Conservation (phyloP, 2,329 filamentous ascomycete genomes). For the Seiridium cupressi region DNA sequence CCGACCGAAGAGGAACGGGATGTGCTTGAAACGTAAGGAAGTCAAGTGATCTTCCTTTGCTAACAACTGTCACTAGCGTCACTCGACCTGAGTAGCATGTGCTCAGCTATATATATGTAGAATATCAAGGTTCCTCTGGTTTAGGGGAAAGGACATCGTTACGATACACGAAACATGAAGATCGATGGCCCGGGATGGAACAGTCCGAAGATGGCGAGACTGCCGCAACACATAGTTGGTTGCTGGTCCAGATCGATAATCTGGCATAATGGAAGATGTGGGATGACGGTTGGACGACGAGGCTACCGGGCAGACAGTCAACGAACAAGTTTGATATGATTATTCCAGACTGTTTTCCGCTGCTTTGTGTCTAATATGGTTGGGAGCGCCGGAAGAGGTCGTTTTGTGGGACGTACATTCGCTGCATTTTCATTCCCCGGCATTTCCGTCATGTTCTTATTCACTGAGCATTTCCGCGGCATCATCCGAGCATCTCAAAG, state of each 20-base stretch:
- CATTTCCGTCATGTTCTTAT: no score
- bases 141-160: background rate
- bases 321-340: background rate
- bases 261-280: background rate
- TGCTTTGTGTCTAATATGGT: no score
- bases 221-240: background rate
- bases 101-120: background rate
- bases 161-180: background rate
- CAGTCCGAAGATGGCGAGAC: no score
- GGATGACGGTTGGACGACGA: background rate
- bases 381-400: no score
- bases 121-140: background rate
- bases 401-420: no score
- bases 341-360: no score
- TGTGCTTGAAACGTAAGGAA: slow-evolving; percentile 9
- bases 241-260: background rate
- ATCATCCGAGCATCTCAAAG: no score
- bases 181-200: background rate
- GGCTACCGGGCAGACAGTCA: background rate
- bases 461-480: no score
- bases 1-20: slow-evolving; percentile 28
- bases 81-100: background rate
- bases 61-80: background rate
- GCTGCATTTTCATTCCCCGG: no score
- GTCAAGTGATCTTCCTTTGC: background rate